A percentile compares a stretch with the other conserved stretches of the same genome.
Conservation (phyloP, 148 eudicot genomes). For the Rhododendron ferrugineum region DNA sequence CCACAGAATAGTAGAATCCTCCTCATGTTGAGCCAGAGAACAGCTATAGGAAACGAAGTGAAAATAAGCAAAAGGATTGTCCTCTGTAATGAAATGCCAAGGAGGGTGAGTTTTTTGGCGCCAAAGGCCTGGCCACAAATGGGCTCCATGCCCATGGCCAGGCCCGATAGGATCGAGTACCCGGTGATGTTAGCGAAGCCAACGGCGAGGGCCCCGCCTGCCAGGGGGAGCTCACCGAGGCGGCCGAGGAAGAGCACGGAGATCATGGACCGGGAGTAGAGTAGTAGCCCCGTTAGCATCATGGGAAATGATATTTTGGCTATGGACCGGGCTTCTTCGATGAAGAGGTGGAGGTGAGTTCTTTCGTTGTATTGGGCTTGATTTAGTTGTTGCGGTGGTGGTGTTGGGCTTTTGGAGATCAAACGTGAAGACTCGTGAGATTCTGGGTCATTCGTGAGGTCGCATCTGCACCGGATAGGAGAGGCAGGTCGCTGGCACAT, state of each 20-base stretch:
- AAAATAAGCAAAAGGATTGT: slow-evolving; percentile 26
- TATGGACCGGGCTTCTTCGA: slow-evolving; percentile 29
- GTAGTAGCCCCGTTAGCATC: slow-evolving; percentile 37
- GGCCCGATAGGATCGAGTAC: slow-evolving; percentile 42
- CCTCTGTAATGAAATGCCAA: slow-evolving; percentile 39
- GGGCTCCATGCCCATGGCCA: slow-evolving; percentile 58
- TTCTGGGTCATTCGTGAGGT: not conserved
- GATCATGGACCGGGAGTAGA: slow-evolving; percentile 41
- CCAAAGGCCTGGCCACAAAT: slow-evolving; percentile 53
- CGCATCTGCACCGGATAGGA: slow-evolving; percentile 6
- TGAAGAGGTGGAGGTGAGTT: slow-evolving; percentile 14
- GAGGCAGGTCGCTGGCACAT: slow-evolving; percentile 24
- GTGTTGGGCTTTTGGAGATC: slow-evolving; percentile 23
- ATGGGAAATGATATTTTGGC: slow-evolving; percentile 41
- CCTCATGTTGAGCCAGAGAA: slow-evolving; percentile 37
- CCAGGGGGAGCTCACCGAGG: slow-evolving; percentile 28
- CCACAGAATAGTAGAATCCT: slow-evolving; percentile 28
- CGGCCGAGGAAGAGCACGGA: slow-evolving; percentile 43
- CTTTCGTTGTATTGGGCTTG: not conserved
- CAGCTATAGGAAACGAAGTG: slow-evolving; percentile 27
- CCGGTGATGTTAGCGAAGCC: slow-evolving; percentile 48
- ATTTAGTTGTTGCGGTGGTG: not conserved
- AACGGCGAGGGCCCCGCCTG: slow-evolving; percentile 44
- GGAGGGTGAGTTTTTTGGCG: slow-evolving; percentile 26
- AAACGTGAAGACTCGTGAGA: slow-evolving; percentile 17